A percentile compares a stretch with the other conserved stretches of the same genome.
These are phyloP conservation scores for Irpex sp. DNA, from an alignment of 1,284 basidiomycete species.

Conservation along the genomic window DNA sequence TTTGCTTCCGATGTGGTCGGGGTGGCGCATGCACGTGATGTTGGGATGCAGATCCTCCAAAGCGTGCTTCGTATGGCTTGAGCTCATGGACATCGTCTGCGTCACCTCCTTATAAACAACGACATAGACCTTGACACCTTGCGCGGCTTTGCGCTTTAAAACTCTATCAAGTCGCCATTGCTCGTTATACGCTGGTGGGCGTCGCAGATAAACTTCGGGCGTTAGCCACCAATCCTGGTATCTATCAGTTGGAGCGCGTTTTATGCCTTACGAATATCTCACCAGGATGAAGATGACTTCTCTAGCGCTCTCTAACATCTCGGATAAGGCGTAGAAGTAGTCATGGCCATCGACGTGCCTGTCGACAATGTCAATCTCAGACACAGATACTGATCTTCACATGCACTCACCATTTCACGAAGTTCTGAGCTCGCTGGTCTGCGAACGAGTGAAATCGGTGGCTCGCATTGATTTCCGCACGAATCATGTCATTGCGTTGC, in stretches of 20 bases:
- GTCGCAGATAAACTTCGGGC: slow-evolving; percentile 87
- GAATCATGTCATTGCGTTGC: slow-evolving; percentile 59
- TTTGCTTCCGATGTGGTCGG: slow-evolving; percentile 84
- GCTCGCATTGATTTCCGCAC: slow-evolving; percentile 66
- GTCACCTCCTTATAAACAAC: slow-evolving; percentile 92
- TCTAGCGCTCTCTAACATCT: slow-evolving; percentile 75
- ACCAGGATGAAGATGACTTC: slow-evolving; percentile 80
- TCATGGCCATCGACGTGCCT: slow-evolving; percentile 91
- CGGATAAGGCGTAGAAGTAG: slow-evolving; percentile 91
- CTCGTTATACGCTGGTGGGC: slow-evolving; percentile 78
- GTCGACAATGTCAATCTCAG: not conserved
- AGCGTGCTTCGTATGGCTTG: slow-evolving; percentile 81
- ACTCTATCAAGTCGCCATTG: slow-evolving; percentile 87
- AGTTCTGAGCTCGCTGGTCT: slow-evolving; percentile 61
- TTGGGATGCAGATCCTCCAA: slow-evolving; percentile 85
- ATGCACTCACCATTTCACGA: slow-evolving; percentile 74
- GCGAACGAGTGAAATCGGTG: slow-evolving; percentile 91
- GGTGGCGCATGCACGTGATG: slow-evolving; percentile 83
- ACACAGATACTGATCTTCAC: not conserved
- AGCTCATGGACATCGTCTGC: slow-evolving; percentile 86
- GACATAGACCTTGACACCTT: slow-evolving; percentile 88
- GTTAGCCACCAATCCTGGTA: slow-evolving; percentile 87
- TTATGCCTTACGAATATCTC: not conserved
- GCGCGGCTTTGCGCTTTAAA: slow-evolving; percentile 81
- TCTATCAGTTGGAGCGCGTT: not conserved